Base-by-base conservation (phyloP, 228 moss, liverwort and hornwort species). In the Sphagnum magellanicum region DNA sequence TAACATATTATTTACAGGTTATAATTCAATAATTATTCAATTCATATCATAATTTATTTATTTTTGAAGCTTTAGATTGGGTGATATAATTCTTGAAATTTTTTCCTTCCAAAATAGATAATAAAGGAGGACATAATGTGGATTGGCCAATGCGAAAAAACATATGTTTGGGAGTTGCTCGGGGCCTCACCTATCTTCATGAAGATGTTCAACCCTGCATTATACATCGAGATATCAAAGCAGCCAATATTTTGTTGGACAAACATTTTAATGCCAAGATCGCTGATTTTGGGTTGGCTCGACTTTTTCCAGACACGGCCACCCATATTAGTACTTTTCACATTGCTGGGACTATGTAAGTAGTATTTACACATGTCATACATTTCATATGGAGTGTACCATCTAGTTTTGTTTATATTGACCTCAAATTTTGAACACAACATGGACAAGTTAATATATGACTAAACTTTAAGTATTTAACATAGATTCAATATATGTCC, bases 191-290 rank as follows among this genome's bases (percentile, higher is more conserved):
- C 49, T 85, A 85, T 74, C 72, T 85, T 64, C 85, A 85, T 77
- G 76, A 81, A 50, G 69, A 76, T 50, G 66, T 81, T 72, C 79
- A 79, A 4, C 84, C 84, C 0, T 76, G 57, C 61, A 85, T 85
- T 50, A 74, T 85, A 61, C 84, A 85, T 32, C 81, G 84, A 1
- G 84, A 85, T 72, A 85, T 85, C 14, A 85, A 85, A 76, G 84
- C 84, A 59, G 72, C 72, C 59, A 85, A 85, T 58, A 60, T 85
- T 64, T 62, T 85, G 65, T 51, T 85, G 71, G 85, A 85, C 68
- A 79, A 74, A 49, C 74, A 79, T 52, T 16, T 85, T 5, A 76
- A 81, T 61, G 81, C 85, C 6, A 85, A 85, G 67, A 85, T 85
- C 66, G 85, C 85, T 16, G 85, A 85, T 68, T 85, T 85, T 63